A percentile compares a stretch with the other conserved stretches of the same genome.
These are phyloP conservation scores for Epichloe glyceriae DNA, from an alignment of 2,329 filamentous ascomycete genomes.

Conservation along the genomic window DNA sequence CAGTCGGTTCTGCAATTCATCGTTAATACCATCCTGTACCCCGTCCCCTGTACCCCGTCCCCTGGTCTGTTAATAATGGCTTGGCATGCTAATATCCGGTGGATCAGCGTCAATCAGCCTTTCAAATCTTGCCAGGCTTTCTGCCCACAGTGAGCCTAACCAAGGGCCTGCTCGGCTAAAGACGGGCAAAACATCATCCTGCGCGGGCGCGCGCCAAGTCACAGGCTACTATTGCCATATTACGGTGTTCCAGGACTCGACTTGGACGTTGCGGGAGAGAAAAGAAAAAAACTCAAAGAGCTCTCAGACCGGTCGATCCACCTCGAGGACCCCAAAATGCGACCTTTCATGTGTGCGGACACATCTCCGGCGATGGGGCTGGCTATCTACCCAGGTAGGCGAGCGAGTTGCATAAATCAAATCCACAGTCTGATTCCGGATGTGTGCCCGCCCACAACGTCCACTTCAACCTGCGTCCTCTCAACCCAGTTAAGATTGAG, in stretches of 20 bases:
- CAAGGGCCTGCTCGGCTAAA: not conserved
- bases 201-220: not conserved
- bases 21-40: not conserved
- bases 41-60: not conserved
- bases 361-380: slow-evolving; percentile 4
- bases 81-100: not conserved
- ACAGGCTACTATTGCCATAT: not conserved
- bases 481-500: not conserved
- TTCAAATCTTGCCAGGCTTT: not conserved
- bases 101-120: not conserved
- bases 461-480: slow-evolving; percentile 1
- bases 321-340: not conserved
- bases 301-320: slow-evolving; percentile 4
- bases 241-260: not conserved
- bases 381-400: slow-evolving; percentile 1
- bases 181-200: not conserved
- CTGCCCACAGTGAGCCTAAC: not conserved
- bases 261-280: not conserved
- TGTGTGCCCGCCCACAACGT: slow-evolving; percentile 1
- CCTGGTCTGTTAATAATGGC: not conserved
- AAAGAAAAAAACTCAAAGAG: not conserved
- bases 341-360: slow-evolving; percentile 5
- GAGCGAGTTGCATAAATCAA: slow-evolving; percentile 3
- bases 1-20: not conserved
- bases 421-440: not conserved